A percentile compares a stretch with the other conserved stretches of the same genome.
phyloP scores from a whole-genome alignment of 148 eudicot genomes.

The Euryodendron excelsum region DNA sequence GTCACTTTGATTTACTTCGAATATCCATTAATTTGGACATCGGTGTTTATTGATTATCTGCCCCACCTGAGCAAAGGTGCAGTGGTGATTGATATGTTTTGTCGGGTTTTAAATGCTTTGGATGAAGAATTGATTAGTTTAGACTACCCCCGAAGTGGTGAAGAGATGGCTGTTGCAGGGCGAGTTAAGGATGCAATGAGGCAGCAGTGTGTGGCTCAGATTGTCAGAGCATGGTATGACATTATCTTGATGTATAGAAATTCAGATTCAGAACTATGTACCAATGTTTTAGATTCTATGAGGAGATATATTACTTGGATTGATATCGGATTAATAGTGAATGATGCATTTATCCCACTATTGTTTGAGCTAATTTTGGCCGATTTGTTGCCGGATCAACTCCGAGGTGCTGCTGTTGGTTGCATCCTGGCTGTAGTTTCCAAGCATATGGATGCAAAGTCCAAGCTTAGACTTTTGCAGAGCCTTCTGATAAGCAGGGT shows the following conservation, averaged over 20 bases:
- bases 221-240: conserved; percentile 75
- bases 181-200: conserved; percentile 93
- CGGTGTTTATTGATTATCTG: conserved; percentile 72
- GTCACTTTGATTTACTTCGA: conserved; percentile 76
- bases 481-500: conserved; percentile 73
- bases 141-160: conserved; percentile 69
- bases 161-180: conserved; percentile 59
- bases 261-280: conserved; percentile 74
- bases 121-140: conserved; percentile 91
- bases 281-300: conserved; percentile 71
- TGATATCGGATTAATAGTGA: conserved; percentile 76
- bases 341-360: conserved; percentile 61
- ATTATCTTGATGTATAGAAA: conserved; percentile 65
- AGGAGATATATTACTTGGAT: conserved; percentile 90
- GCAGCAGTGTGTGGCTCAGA: conserved; percentile 82
- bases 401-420: conserved; percentile 70
- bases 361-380: conserved; percentile 75
- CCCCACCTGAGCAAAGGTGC: conserved; percentile 62
- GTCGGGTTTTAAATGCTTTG: conserved; percentile 79
- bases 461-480: conserved; percentile 66
- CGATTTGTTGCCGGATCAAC: conserved; percentile 63
- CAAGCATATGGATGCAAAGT: conserved; percentile 77
- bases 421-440: conserved; percentile 77
- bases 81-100: conserved; percentile 92
- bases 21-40: conserved; percentile 75